Evolutionary conservation across 495 filamentous ascomycete genomes (phyloP).

Genomic region (Aspergillus panamensis): DNA sequence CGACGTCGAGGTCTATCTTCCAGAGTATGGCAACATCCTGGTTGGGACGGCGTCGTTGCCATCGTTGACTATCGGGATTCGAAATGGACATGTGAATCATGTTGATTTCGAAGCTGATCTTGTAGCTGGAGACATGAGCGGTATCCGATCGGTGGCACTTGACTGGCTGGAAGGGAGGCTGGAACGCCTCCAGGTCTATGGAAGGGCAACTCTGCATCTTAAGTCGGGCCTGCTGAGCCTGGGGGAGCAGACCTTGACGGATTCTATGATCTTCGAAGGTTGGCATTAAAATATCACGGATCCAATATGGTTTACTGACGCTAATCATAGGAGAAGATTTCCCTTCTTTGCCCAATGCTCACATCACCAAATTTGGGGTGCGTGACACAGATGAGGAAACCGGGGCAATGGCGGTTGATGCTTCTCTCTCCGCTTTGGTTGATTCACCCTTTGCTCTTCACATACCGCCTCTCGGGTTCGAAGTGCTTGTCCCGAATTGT

Average conservation of each 20-base stretch:
- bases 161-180: constrained; percentile 83
- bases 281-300: constrained; percentile 38
- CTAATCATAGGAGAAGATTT: constrained; percentile 53
- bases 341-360: constrained; percentile 72
- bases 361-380: constrained; percentile 72
- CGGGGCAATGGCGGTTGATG: constrained; percentile 72
- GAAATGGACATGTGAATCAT: constrained; percentile 69
- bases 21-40: constrained; percentile 74
- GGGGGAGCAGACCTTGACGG: constrained; percentile 65
- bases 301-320: constrained; percentile 13
- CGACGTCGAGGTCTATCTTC: constrained; percentile 72
- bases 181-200: constrained; percentile 61
- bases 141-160: constrained; percentile 73
- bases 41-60: constrained; percentile 76
- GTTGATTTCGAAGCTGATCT: constrained; percentile 78
- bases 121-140: constrained; percentile 69
- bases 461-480: constrained; percentile 76
- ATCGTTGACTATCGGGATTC: constrained; percentile 65
- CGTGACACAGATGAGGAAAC: constrained; percentile 57
- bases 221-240: constrained; percentile 75
- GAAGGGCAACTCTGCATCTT: constrained; percentile 63
- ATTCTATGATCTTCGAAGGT: constrained; percentile 79
- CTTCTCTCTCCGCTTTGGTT: constrained; percentile 64
- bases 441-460: constrained; percentile 69
- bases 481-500: constrained; percentile 79